Evolutionary conservation across 208 protist genomes (phyloP).

Genomic region (Wallacemonas sp.): DNA sequence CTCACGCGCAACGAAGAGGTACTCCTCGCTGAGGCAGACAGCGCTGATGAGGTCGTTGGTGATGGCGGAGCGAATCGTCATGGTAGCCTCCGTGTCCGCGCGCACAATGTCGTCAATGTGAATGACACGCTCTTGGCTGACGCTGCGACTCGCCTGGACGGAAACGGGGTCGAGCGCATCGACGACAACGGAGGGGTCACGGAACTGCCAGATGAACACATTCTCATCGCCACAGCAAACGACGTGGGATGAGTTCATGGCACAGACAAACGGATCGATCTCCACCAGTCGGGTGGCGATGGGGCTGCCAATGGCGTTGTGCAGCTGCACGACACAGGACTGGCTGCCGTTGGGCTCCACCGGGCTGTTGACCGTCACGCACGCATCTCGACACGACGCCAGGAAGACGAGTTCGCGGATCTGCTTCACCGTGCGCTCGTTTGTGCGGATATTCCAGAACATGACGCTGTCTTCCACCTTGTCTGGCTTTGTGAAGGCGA

Average conservation of each 20-base stretch:
- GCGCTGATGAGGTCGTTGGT: constrained; percentile 93
- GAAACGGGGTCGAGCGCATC: constrained; percentile 84
- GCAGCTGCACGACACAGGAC: constrained; percentile 86
- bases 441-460: constrained; percentile 94
- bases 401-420: constrained; percentile 87
- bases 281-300: constrained; percentile 92
- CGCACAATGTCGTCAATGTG: constrained; percentile 92
- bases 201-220: constrained; percentile 96
- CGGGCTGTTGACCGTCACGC: constrained; percentile 85
- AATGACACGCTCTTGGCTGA: constrained; percentile 76
- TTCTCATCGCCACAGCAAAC: constrained; percentile 90
- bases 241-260: constrained; percentile 92
- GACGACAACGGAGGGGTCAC: constrained; percentile 65
- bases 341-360: constrained; percentile 22
- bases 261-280: constrained; percentile 84
- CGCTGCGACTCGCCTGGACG: constrained; percentile 72
- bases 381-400: constrained; percentile 72
- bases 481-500: constrained; percentile 88
- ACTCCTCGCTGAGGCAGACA: constrained; percentile 77
- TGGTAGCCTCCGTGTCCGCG: constrained; percentile 44
- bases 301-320: constrained; percentile 95
- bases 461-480: constrained; percentile 92
- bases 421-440: constrained; percentile 89
- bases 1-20: constrained; percentile 88
- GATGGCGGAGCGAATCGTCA: constrained; percentile 57